Base-by-base conservation (phyloP, 2,329 filamentous ascomycete species). In the Neobulgaria alba region DNA sequence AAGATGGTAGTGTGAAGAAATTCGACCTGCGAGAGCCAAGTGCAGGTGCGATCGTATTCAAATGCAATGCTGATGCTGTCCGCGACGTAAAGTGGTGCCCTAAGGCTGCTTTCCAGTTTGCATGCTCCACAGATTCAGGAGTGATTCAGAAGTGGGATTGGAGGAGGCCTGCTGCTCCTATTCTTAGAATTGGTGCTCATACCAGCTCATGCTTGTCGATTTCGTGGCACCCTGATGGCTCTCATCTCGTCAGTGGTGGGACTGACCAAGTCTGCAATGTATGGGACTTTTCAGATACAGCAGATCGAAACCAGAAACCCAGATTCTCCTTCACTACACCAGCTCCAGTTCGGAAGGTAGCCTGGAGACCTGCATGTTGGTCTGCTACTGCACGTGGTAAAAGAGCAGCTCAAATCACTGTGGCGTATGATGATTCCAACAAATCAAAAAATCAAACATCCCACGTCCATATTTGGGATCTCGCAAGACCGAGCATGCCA, bases 211-310 rank as follows among this genome's bases (percentile, higher is more conserved):
- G 75, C 52, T 67, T 72, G 2, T 68, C 75, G 0, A 73, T 82
- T 32, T 70, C 75, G 3, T 84, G 79, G 79, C 79, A 84, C 49
- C 74, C 76, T 0, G 79, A 83, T 53, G 79, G 79, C 10, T 67
- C 72, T n/a, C 77, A 83, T 51, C 61, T 82, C 9, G 68, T 79
- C 36, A 82, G 76, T 47, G 77, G 72, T 3, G 77, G 78, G 5
- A 65, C 71, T 48, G 79, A 84, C 54, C 70, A 69, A 44, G 73
- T 71, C 39, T 73, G 78, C 29, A 68, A 79, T 51, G 73, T 82
- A 4, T 84, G 79, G 79, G 77, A 83, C 52, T 60, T 82, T 42
- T 73, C 74, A 4, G 67, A 64, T 38, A 68, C 66, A 5, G 75
- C 72, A 12, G 77, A 82, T 49, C 77, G 77, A 58, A 67, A 75